Evolutionary conservation across 1,139 yeast species (phyloP).

Genomic region (Pichia sp.): DNA sequence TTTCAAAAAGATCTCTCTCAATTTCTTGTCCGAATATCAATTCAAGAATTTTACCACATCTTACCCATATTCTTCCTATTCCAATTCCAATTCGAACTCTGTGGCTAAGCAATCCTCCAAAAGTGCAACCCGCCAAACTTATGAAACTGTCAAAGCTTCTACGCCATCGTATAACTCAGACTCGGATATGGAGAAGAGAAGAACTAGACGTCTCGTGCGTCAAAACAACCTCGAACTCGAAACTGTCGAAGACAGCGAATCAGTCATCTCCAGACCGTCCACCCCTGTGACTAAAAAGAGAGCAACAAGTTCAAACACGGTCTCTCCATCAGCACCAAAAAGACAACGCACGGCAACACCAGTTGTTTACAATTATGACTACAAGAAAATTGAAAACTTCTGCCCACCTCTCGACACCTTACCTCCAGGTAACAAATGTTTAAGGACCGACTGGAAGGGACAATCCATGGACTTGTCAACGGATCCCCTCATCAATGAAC

Average conservation of each 20-base stretch:
- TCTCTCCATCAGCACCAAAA: conserved; percentile 27
- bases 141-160: conserved; percentile 26
- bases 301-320: conserved; percentile 25
- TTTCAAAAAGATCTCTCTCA: conserved; percentile 42
- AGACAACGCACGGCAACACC: conserved; percentile 27
- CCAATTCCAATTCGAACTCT: conserved; percentile 1
- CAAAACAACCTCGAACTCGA: conserved; percentile 28
- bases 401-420: conserved; percentile 63
- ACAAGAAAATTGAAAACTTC: conserved; percentile 57
- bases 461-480: conserved; percentile 84
- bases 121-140: conserved; percentile 21
- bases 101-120: conserved; percentile 5
- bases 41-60: conserved; percentile 18
- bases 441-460: conserved; percentile 96
- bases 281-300: conserved; percentile 32
- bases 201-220: conserved; percentile 51
- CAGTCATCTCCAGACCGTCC: conserved; percentile 24
- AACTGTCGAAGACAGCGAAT: conserved; percentile 18
- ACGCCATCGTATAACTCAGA: conserved; percentile 29
- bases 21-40: conserved; percentile 44
- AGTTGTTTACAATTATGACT: conserved; percentile 48
- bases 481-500: conserved; percentile 63
- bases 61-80: conserved; percentile 11
- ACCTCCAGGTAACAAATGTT: conserved; percentile 60
- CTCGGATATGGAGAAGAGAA: conserved; percentile 38